Evolutionary conservation across 176 grass and related monocot genomes (phyloP).

Genomic region (Cenchrus purpureus): DNA sequence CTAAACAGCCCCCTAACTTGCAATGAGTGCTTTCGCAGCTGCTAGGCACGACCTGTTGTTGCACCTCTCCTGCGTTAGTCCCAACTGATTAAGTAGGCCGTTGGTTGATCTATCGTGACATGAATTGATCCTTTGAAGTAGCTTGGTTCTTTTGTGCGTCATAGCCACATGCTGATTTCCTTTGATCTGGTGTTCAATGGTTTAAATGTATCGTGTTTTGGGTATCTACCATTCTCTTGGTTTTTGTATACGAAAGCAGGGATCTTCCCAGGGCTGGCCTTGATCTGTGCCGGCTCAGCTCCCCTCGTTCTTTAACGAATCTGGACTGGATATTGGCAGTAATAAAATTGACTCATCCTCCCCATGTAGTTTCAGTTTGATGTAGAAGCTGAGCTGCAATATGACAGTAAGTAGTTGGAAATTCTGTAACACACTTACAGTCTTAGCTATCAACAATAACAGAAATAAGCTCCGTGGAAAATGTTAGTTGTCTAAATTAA

Average conservation of each 20-base stretch:
- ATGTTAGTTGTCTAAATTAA: background rate
- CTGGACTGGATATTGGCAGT: background rate
- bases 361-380: background rate
- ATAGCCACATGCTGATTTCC: background rate
- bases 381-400: background rate
- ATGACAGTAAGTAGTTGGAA: background rate
- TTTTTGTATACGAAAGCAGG: too few relatives aligned
- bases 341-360: background rate
- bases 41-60: background rate
- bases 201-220: background rate
- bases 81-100: background rate
- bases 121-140: background rate
- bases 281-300: too few relatives aligned
- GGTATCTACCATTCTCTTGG: too few relatives aligned
- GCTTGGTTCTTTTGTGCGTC: background rate
- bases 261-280: too few relatives aligned
- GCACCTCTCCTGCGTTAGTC: background rate
- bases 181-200: background rate
- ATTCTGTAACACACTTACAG: background rate
- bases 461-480: background rate
- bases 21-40: background rate
- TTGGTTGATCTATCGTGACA: background rate
- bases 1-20: background rate
- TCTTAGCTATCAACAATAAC: background rate
- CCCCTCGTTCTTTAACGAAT: background rate